Evolutionary conservation across 805 yeast genomes (phyloP), one percentile per base, ranked within the genome.

Genomic region (Starmerella tilneyi): DNA sequence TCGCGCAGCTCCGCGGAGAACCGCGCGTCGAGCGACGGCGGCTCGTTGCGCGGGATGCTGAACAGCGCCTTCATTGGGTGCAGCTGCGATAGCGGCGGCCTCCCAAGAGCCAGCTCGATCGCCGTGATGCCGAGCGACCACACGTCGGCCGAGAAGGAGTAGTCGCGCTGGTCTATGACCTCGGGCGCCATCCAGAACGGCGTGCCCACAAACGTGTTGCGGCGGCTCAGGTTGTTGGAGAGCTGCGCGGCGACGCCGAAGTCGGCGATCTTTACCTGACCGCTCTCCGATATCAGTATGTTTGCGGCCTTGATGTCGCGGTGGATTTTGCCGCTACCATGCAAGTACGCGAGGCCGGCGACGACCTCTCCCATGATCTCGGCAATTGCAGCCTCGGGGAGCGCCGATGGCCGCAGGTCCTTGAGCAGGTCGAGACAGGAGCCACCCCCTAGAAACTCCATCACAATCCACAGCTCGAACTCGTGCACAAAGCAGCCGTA

Each of bases 111-210:
- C 50, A 82, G 62, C 57, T 82, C 94, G 46, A 78, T 78, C 2
- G 83, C 76, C 28, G 89, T 81, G 49, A 84, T 81, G 1, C 89
- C 92, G 47, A 81, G 63, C 8, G 84, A 78, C 92, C 92, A 81
- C 3, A 81, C 71, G 60, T 81, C 92, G 0, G 89, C 88, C 42
- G 75, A 72, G 43, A 74, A 79, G n/a, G 78, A 75, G 53, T 78
- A 74, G 49, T 73, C 75, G 52, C 75, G 94, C 62, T 89, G 96
- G 66, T 84, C 74, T 31, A 89, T 89, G 26, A 89, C 98, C 62
- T 89, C 98, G 0, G 98, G 98, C 0, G 98, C 96, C 98, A 92
- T 92, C 98, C 98, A 92, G 60, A 86, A 92, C 17, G 72, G 72
- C 5, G 72, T 67, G 2, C 72, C 72, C 7, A 68, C 72, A 54